Conservation (phyloP, 306 rosid species). For the Fragaria vesca region DNA sequence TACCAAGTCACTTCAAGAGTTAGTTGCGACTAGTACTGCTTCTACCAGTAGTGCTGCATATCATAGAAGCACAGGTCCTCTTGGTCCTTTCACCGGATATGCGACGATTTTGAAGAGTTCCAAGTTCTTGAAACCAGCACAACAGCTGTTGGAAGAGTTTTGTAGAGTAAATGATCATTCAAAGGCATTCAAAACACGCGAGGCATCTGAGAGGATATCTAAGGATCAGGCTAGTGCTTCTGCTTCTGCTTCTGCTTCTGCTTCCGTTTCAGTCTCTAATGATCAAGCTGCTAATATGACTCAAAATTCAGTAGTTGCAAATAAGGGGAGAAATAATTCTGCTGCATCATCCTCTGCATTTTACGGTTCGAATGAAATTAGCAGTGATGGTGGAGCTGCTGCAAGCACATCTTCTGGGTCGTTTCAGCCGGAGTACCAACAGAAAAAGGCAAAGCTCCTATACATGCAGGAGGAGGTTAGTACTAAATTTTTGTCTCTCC, state of each 20-base stretch:
- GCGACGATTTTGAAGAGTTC: constrained; percentile 83
- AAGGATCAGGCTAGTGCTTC: constrained; percentile 41
- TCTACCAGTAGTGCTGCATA: constrained; percentile 25
- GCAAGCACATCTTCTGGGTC: constrained; percentile 49
- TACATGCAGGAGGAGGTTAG: constrained; percentile 91
- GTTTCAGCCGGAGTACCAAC: constrained; percentile 54
- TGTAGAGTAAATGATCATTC: constrained; percentile 33
- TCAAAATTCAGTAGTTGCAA: constrained; percentile 32
- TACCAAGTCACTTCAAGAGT: constrained; percentile 49
- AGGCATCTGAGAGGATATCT: constrained; percentile 40
- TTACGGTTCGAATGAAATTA: constrained; percentile 44
- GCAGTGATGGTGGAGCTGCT: constrained; percentile 36
- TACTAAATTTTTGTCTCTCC: neutral
- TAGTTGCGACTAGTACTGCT: constrained; percentile 42
- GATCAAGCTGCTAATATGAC: constrained; percentile 28
- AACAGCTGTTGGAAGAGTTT: constrained; percentile 63
- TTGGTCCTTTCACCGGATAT: constrained; percentile 96
- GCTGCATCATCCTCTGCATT: constrained; percentile 54
- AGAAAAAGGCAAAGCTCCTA: constrained; percentile 76
- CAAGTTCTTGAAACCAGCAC: constrained; percentile 71
- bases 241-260: constrained; percentile 38
- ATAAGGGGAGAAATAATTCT: constrained; percentile 28
- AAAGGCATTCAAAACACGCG: constrained; percentile 23
- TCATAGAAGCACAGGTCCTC: constrained; percentile 65
- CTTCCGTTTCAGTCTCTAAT: constrained; percentile 17